Conservation (phyloP, 306 rosid genomes). For the Cotoneaster glaucophyllus region DNA sequence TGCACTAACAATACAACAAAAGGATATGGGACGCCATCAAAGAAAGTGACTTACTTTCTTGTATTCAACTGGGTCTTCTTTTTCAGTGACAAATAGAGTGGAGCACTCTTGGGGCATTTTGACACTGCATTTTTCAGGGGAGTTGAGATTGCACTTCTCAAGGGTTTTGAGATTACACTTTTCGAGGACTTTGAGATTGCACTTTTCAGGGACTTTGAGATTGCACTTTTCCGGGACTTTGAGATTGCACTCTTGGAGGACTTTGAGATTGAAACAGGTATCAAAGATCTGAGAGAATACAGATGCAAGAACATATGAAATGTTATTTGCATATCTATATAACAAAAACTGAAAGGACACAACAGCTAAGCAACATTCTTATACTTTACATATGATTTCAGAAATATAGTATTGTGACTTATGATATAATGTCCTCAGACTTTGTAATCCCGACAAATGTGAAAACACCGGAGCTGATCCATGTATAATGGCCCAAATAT, state of each 20-base stretch:
- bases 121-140: constrained; percentile 18
- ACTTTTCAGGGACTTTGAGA: constrained; percentile 15
- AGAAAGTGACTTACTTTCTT: constrained; percentile 55
- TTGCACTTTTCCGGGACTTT: background rate
- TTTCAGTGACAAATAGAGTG: constrained; percentile 38
- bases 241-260: background rate
- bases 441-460: background rate
- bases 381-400: constrained; percentile 11
- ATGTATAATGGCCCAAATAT: background rate
- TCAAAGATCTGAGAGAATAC: constrained; percentile 48
- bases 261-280: constrained; percentile 33
- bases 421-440: background rate
- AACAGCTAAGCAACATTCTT: constrained; percentile 1
- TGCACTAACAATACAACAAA: background rate
- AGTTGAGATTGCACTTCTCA: background rate
- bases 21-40: background rate
- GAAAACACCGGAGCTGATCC: background rate
- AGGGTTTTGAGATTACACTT: background rate
- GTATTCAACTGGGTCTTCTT: constrained; percentile 52
- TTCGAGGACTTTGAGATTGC: constrained; percentile 3
- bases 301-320: constrained; percentile 8
- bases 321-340: background rate
- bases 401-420: background rate
- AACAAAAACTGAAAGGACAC: constrained; percentile 6
- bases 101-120: constrained; percentile 18